Evolutionary conservation across 257 asterid species (phyloP).

Genomic region (Rehmannia glutinosa): DNA sequence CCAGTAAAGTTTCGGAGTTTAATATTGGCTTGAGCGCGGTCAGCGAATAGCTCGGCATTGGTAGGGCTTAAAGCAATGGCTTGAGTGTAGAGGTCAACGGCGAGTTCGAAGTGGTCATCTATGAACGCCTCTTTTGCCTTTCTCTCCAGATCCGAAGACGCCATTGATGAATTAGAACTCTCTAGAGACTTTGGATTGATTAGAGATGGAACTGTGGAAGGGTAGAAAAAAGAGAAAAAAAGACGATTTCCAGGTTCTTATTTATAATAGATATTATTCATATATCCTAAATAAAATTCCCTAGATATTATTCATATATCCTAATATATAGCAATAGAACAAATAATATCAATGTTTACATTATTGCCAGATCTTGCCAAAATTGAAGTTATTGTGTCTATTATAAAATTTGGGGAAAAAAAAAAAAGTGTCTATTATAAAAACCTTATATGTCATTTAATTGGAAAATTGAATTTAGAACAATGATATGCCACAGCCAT

Average conservation of each 20-base stretch:
- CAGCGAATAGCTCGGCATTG: conserved; percentile 72
- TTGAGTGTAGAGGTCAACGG: conserved; percentile 85
- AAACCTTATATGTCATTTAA: too few relatives aligned
- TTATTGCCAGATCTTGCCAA: too few relatives aligned
- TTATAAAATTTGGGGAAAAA: too few relatives aligned
- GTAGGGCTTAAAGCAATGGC: conserved; percentile 65
- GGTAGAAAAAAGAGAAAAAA: neutral
- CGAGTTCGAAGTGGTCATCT: conserved; percentile 93
- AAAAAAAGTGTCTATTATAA: too few relatives aligned
- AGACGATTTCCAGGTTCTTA: conserved; percentile 14
- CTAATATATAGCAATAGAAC: too few relatives aligned
- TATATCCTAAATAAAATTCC: too few relatives aligned
- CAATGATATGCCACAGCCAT: too few relatives aligned
- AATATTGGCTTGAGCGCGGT: conserved; percentile 92
- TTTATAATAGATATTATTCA: too few relatives aligned
- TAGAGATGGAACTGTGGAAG: conserved; percentile 4
- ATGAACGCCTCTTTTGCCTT: conserved; percentile 90
- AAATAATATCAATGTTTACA: too few relatives aligned
- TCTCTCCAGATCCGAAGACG: conserved; percentile 75
- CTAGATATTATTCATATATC: too few relatives aligned
- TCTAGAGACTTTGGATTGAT: conserved; percentile 13
- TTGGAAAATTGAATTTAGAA: too few relatives aligned
- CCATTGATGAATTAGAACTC: conserved; percentile 41
- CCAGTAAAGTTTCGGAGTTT: conserved; percentile 74
- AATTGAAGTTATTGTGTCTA: too few relatives aligned